phyloP scores from a whole-genome alignment of 2,329 filamentous ascomycete genomes.

The Balansia obtecta region DNA sequence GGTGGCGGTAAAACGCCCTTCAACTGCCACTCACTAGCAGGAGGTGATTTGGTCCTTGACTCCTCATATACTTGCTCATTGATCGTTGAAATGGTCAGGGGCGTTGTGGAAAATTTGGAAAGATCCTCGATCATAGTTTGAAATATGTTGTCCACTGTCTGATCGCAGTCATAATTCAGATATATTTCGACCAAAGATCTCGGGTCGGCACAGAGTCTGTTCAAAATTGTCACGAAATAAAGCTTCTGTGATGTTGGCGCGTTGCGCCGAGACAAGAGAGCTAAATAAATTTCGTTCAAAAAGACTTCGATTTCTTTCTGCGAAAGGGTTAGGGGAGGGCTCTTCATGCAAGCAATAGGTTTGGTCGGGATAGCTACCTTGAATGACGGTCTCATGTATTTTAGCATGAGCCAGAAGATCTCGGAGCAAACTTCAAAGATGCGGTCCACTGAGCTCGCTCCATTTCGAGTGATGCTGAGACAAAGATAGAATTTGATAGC shows the following conservation, averaged over 20 bases:
- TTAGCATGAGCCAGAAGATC: constrained; percentile 96
- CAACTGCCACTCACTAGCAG: constrained; percentile 69
- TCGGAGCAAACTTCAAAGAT: constrained; percentile 95
- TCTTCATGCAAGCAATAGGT: background rate
- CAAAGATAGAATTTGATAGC: constrained; percentile 96
- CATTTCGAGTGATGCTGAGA: constrained; percentile 87
- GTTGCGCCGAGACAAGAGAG: constrained; percentile 76
- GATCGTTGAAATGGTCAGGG: constrained; percentile 59
- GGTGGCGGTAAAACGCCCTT: constrained; percentile 77
- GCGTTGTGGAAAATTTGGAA: constrained; percentile 70
- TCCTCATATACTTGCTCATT: constrained; percentile 87
- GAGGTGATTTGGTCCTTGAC: constrained; percentile 47
- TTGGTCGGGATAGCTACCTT: constrained; percentile 47
- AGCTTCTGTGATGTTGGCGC: constrained; percentile 86
- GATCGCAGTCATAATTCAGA: constrained; percentile 95
- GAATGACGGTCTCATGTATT: constrained; percentile 82
- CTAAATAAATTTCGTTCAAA: constrained; percentile 90
- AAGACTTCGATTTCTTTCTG: constrained; percentile 97
- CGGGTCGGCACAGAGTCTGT: constrained; percentile 73
- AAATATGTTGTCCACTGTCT: constrained; percentile 93
- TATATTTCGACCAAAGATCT: constrained; percentile 88
- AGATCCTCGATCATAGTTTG: constrained; percentile 90
- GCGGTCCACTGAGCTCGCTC: constrained; percentile 78
- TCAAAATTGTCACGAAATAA: constrained; percentile 77
- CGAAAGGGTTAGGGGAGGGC: constrained; percentile 12